Percentiles rank a stretch among this genome's conserved stretches.
Evolutionary conservation across 2,329 filamentous ascomycete species (phyloP).

Genomic region (Fusarium sp.): DNA sequence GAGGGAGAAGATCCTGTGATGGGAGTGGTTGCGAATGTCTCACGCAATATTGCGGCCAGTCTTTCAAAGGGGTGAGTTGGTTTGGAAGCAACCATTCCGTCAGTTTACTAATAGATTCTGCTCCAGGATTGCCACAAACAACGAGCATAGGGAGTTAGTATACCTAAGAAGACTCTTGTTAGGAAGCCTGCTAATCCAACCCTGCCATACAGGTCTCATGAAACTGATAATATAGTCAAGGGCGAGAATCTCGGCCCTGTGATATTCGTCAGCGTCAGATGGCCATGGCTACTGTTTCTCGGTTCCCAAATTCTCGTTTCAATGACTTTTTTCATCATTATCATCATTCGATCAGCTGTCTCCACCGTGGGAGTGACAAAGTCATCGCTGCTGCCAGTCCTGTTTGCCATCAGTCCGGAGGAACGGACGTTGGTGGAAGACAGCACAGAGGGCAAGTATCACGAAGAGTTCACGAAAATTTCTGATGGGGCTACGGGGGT

Average conservation of each 20-base stretch:
- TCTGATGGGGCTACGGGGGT: not conserved
- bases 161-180: not conserved
- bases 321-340: not conserved
- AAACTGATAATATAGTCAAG: not conserved
- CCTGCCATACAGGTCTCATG: not conserved
- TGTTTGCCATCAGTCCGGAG: not conserved
- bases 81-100: no score
- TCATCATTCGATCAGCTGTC: not conserved
- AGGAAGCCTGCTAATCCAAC: not conserved
- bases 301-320: not conserved
- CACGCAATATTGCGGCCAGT: constrained; percentile 5
- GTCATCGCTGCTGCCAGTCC: not conserved
- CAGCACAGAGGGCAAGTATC: not conserved
- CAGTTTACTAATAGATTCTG: no score
- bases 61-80: not conserved
- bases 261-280: not conserved
- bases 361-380: not conserved
- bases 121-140: not conserved
- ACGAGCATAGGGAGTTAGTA: not conserved
- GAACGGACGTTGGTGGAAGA: not conserved
- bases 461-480: not conserved
- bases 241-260: not conserved
- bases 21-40: not conserved
- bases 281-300: not conserved
- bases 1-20: not conserved